A percentile compares a stretch with the other conserved stretches of the same genome.
Evolutionary conservation across 129 eudicot genomes (phyloP).

Genomic region (Mikania micrantha): DNA sequence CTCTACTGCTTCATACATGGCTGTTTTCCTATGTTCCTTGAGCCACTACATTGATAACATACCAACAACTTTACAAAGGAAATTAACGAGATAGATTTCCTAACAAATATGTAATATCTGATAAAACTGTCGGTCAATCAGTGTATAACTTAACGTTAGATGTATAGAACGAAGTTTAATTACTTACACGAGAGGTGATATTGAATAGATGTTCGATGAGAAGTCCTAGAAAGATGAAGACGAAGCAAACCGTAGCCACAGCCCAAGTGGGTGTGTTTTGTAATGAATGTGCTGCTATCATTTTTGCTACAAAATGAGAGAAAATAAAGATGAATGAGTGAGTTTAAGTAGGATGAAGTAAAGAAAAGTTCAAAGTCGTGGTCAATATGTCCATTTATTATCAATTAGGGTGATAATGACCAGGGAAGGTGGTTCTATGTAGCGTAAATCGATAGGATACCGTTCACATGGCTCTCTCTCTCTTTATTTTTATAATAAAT

Average conservation of each 20-base stretch:
- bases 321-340: background rate
- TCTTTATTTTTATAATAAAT: background rate
- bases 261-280: slow-evolving; percentile 28
- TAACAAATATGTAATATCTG: no score
- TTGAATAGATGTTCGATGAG: slow-evolving; percentile 21
- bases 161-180: background rate
- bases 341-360: background rate
- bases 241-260: slow-evolving; percentile 25
- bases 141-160: background rate
- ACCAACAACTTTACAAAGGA: no score
- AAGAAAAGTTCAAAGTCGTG: slow-evolving; percentile 12
- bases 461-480: background rate
- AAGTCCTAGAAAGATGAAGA: slow-evolving; percentile 30
- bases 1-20: slow-evolving; percentile 38
- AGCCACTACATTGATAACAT: slow-evolving; percentile 39
- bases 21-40: slow-evolving; percentile 33
- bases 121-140: background rate
- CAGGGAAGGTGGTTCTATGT: slow-evolving; percentile 10
- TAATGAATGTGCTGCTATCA: slow-evolving; percentile 8
- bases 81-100: no score
- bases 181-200: slow-evolving; percentile 6
- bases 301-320: background rate
- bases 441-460: background rate
- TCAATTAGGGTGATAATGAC: slow-evolving; percentile 20
- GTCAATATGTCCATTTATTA: slow-evolving; percentile 17